Conservation (phyloP, 2,329 filamentous ascomycete species). For the Beauveria rudraprayagi region DNA sequence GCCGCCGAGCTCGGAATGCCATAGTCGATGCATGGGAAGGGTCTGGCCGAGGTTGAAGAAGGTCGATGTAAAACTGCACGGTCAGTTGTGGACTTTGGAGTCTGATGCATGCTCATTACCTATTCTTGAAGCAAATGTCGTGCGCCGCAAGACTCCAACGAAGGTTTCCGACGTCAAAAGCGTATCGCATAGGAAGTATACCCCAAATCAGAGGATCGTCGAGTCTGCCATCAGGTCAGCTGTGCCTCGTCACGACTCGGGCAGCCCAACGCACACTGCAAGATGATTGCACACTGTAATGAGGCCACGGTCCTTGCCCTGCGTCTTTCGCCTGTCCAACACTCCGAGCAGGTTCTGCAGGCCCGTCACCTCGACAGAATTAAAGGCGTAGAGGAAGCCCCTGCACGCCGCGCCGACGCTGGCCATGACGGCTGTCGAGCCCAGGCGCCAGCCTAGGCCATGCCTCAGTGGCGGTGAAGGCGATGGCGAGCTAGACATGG, state of each 20-base stretch:
- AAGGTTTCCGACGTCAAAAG: slow-evolving; percentile 63
- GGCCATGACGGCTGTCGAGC: slow-evolving; percentile 69
- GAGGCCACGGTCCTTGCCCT: slow-evolving; percentile 63
- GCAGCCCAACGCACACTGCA: slow-evolving; percentile 27
- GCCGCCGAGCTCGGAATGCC: slow-evolving; percentile 72
- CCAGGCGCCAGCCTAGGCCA: slow-evolving; percentile 60
- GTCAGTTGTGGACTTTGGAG: neutral
- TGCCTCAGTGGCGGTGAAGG: slow-evolving; percentile 34
- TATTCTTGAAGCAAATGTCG: slow-evolving; percentile 89
- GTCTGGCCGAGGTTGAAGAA: slow-evolving; percentile 92
- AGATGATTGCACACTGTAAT: slow-evolving; percentile 57
- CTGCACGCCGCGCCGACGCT: slow-evolving; percentile 62
- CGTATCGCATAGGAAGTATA: slow-evolving; percentile 66
- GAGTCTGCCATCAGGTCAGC: slow-evolving; percentile 47
- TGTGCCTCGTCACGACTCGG: neutral
- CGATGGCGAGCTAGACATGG: slow-evolving; percentile 15
- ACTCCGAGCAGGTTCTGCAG: slow-evolving; percentile 66
- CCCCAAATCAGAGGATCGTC: slow-evolving; percentile 97
- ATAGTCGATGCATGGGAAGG: slow-evolving; percentile 75
- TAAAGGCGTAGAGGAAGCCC: slow-evolving; percentile 67
- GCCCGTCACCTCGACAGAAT: slow-evolving; percentile 67
- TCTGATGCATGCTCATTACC: slow-evolving; percentile 37
- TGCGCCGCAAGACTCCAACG: slow-evolving; percentile 89
- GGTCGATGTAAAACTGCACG: slow-evolving; percentile 51
- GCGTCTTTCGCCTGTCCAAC: slow-evolving; percentile 62